Evolutionary conservation across 768 basidiomycete genomes (phyloP), one percentile per base, ranked within the genome.

Genomic region (Psilocybe subaeruginosa): DNA sequence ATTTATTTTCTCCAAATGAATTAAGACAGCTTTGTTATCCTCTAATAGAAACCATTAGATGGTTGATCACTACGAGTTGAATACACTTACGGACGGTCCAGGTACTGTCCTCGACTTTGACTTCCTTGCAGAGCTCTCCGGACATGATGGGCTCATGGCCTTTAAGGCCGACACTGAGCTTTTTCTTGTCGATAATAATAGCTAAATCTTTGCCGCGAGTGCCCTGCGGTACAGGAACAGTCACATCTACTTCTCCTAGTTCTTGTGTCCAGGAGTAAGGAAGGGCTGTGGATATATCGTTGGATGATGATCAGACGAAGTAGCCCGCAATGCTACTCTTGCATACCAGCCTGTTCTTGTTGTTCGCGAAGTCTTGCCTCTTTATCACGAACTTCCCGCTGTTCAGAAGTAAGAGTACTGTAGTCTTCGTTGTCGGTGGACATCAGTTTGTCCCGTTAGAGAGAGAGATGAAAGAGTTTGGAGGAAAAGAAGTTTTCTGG

Each of bases 51-150:
- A 58, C 11, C 60, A 9, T 49, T 19, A 35, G 41, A 14, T 49
- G 51, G 11, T 33, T 54, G 3, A 35, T 41, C 7, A n/a, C 14
- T 19, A 54, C 35, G 11, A 23, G 8, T 1, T 16, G 8, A 17
- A 11, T 23, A 27, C 8, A 81, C 87, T 58, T 64, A 96, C 96
- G 88, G 39, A 99, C 72, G 6, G 92, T 95, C 97, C 97, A 99
- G 12, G 95, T 97, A 61, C 95, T 97, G 49, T 99, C 97, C 64
- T 97, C 97, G 51, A 97, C 80, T 70, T 96, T 95, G 78, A 99
- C 90, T 63, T 96, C 95, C 68, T 90, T 90, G 78, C 92, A 95
- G 39, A 99, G 81, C 60, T 95, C 91, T 14, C 97, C 97, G n/a
- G 83, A 83, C 69, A 99, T 71, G 69, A 98, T 92, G 27, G 87